Conservation (phyloP, 106 monocot genomes). For the Agapanthus africanus region DNA sequence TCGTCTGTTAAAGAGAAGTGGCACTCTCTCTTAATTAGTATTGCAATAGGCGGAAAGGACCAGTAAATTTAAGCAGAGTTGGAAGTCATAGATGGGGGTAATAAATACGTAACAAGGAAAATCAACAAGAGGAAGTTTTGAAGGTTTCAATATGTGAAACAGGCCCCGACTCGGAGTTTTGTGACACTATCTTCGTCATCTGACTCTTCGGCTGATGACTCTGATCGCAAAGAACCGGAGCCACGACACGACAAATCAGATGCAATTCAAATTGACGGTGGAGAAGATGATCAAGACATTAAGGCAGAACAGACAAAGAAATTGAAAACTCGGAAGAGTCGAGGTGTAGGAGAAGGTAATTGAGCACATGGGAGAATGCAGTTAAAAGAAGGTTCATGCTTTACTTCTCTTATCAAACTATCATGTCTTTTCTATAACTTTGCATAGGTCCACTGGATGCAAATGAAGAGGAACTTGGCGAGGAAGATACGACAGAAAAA, state of each 20-base stretch:
- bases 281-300: conserved; percentile 21
- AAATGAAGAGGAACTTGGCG: conserved; percentile 18
- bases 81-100: no score
- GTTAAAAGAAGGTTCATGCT: neutral
- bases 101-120: no score
- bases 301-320: conserved; percentile 20
- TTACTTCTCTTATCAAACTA: neutral
- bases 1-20: no score
- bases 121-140: neutral
- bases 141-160: neutral
- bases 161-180: conserved; percentile 33
- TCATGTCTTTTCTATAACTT: conserved; percentile 14
- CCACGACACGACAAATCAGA: conserved; percentile 7
- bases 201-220: conserved; percentile 25
- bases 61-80: no score
- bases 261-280: conserved; percentile 20
- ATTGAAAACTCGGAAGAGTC: conserved; percentile 11
- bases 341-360: conserved; percentile 39
- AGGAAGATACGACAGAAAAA: conserved; percentile 46
- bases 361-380: neutral
- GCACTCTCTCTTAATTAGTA: no score
- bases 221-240: neutral
- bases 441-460: conserved; percentile 35
- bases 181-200: conserved; percentile 38
- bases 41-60: no score